Base-by-base conservation (phyloP, 2,329 filamentous ascomycete species). In the Diplodia mutila region DNA sequence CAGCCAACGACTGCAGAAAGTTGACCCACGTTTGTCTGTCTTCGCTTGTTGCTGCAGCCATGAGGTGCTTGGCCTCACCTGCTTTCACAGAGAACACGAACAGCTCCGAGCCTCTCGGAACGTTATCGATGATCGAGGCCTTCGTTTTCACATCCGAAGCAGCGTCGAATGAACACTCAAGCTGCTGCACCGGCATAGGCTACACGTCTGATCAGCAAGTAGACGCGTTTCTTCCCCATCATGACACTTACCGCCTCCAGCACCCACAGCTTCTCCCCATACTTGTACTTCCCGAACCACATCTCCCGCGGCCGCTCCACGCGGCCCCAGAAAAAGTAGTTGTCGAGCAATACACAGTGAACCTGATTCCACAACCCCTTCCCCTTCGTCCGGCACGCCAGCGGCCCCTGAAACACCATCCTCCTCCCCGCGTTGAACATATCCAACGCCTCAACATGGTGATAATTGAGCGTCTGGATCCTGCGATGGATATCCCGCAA, bases 291-390 rank as follows among this genome's bases (percentile, higher is more conserved):
- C 7, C 53, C 27, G 34, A 63, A n/a, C 32, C 16, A 49, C 23
- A 68, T 32, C 55, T 68, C 65, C 46, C 73, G 73, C 14, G 69
- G 70, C 18, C 70, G 39, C 37, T 75, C 76, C 8, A 72, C 49
- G 32, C 72, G 74, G 4, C 74, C 76, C 76, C 75, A 77, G 11
- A 77, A 66, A 14, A 77, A 64, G 55, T 69, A 74, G 54, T 77
- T 75, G 32, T 78, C 74, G 1, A 78, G 68, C 23, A 77, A 68
- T 7, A 76, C 67, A 21, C 69, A 73, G 32, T 77, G 73, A 1
- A 77, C 71, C 37, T 73, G 52, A n/a, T 70, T 66, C 76, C 76
- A 78, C n/a, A 70, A 37, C 3, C 76, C 76, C 42, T 72, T 71
- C n/a, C 73, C 71, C n/a, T 74, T 74, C 14, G 72, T 34, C 65